Base-by-base conservation (phyloP, 225 moss, liverwort and hornwort species). In the Lunularia cruciata region DNA sequence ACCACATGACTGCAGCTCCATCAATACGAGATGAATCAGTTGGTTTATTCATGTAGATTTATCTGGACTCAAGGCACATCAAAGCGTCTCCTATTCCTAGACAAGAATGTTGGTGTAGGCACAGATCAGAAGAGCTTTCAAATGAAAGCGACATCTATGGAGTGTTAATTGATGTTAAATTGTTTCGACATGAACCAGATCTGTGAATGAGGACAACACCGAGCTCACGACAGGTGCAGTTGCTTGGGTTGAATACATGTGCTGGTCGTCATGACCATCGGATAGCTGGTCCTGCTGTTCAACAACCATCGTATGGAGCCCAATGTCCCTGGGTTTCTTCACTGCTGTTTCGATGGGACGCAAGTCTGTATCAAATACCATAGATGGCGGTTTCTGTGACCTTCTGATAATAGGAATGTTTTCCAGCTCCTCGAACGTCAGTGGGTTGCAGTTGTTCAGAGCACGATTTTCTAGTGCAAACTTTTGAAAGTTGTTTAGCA, bases 401-500 rank as follows among this genome's bases (percentile, higher is more conserved):
- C 59, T 73, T 69, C 54, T 65, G n/a, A 48, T 69, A 13, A 81
- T 55, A 10, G 81, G 73, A 9, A 74, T 77, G 38, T 53, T 71
- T 15, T 77, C 76, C 28, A 73, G 54, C 57, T 77, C 70, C 8
- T 81, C 73, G 34, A 60, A 77, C 3, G 81, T 77, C 13, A 81
- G 45, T 6, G 73, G n/a, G 37, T 61, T 54, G 26, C 34, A 68
- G 16, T 68, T 70, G 6, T 66, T 59, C 2, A 46, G 36, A 40
- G 31, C 39, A 53, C 78, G 76, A 19, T 64, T 47, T 22, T 90
- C 86, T 18, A 79, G 37, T 14, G 77, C 80, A 37, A 85, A 75
- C 52, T 69, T 89, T 12, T 87, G 89, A 72, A 94, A 94, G 14
- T 88, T 94, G 47, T 22, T 84, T 9, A 75, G 66, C 20, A 94